Evolutionary conservation across 2,329 filamentous ascomycete species (phyloP).

Genomic region (Polychaeton citri): DNA sequence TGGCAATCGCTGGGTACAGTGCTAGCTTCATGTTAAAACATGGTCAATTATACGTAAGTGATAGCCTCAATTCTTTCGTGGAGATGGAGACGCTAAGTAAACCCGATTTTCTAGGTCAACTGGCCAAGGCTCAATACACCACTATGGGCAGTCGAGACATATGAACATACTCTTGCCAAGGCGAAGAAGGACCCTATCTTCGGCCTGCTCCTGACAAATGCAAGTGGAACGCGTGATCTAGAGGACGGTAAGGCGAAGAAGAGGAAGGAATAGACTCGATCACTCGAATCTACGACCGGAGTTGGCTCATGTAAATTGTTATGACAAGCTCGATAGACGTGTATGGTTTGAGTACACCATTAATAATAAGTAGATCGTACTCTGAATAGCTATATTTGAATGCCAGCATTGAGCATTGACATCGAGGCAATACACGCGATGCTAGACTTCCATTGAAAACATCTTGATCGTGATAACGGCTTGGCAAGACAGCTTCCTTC

Average conservation of each 20-base stretch:
- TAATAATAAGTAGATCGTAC: no score
- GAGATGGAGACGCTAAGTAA: no score
- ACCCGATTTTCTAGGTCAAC: slow-evolving; percentile 57
- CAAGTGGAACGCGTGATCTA: slow-evolving; percentile 70
- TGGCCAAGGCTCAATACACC: slow-evolving; percentile 95
- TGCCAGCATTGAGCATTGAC: no score
- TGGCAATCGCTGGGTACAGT: slow-evolving; percentile 56
- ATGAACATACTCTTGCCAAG: slow-evolving; percentile 71
- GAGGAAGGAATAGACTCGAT: slow-evolving; percentile 63
- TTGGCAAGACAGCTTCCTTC: no score
- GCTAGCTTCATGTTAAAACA: slow-evolving; percentile 67
- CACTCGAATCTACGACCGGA: no score
- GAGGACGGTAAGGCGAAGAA: slow-evolving; percentile 82
- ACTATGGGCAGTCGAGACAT: slow-evolving; percentile 74
- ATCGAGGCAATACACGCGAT: no score
- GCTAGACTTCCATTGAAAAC: no score
- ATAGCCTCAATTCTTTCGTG: slow-evolving; percentile 4
- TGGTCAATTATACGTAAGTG: slow-evolving; percentile 86
- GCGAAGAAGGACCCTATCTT: slow-evolving; percentile 73
- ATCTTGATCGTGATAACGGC: no score
- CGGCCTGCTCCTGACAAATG: slow-evolving; percentile 59
- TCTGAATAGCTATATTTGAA: no score
- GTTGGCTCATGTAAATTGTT: no score
- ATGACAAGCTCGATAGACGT: no score
- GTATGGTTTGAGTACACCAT: no score